Percentiles rank a stretch among this genome's conserved stretches.
phyloP scores from a whole-genome alignment of 176 grass and related monocot species.

The Chloris gayana region DNA sequence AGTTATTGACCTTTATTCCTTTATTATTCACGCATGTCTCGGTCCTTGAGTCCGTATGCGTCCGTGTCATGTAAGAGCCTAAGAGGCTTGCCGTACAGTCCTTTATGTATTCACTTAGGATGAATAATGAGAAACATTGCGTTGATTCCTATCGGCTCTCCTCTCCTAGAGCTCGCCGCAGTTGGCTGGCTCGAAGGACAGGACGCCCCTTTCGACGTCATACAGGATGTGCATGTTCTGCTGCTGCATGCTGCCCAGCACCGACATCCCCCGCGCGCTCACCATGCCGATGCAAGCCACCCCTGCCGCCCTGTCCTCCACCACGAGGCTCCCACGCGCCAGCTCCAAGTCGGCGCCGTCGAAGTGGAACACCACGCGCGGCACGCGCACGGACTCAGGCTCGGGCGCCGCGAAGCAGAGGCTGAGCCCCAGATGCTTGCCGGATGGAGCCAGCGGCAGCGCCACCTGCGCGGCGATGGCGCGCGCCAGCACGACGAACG shows the following conservation, averaged over 20 bases:
- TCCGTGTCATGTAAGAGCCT: too few relatives aligned
- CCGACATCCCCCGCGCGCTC: conserved; percentile 43
- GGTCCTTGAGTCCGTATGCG: too few relatives aligned
- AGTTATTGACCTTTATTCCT: too few relatives aligned
- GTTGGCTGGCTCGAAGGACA: conserved; percentile 52
- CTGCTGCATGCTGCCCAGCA: conserved; percentile 74
- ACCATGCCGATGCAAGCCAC: conserved; percentile 50
- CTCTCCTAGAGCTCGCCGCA: conserved; percentile 46
- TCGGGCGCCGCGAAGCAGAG: conserved; percentile 56
- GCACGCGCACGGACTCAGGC: conserved; percentile 30
- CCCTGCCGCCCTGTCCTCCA: conserved; percentile 18
- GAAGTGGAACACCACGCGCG: conserved; percentile 61
- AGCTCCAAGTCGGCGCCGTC: conserved; percentile 60
- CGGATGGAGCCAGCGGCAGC: conserved; percentile 28
- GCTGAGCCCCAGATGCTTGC: conserved; percentile 37
- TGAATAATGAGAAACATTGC: too few relatives aligned
- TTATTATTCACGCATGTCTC: too few relatives aligned
- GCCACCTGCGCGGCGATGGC: conserved; percentile 5
- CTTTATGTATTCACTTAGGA: too few relatives aligned
- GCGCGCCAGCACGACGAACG: conserved; percentile 33
- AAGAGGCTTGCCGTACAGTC: too few relatives aligned
- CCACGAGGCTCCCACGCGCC: conserved; percentile 47
- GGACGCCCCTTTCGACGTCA: conserved; percentile 36
- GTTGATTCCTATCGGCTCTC: too few relatives aligned
- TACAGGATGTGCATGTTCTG: conserved; percentile 69